Base-by-base conservation (phyloP, 306 rosid species). In the Herpetospermum pedunculosum region DNA sequence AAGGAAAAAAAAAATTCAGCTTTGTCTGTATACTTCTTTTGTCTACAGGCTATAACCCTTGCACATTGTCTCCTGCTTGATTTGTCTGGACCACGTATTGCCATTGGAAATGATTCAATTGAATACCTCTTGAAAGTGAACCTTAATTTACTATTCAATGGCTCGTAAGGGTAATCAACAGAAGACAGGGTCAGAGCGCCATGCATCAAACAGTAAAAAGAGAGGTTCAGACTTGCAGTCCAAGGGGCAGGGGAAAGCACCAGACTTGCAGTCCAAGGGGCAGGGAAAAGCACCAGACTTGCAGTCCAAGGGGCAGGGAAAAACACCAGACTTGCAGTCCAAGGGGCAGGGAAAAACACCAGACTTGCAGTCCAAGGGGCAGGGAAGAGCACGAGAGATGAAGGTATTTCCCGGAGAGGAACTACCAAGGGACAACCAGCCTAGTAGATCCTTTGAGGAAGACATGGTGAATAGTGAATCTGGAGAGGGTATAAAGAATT, bases 141-240 rank as follows among this genome's bases (percentile, higher is more conserved):
- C 73, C 77, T 59, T 58, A 75, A 47, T 37, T 77, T 37, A 25
- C 23, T 32, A 65, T 30, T 29, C 71, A 52, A 95, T 95, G 99
- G 97, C 96, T 80, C 88, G 99, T 81, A 95, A 95, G 85, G 90
- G 90, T 76, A 89, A 79, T 82, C 99, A 91, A 70, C 96, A 88
- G 77, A 95, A 90, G 85, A 88, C 89, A 79, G 93, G 93, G 68
- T 10, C 85, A 48, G 89, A 87, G 7, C 81, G 78, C 68, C 84
- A 87, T 68, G 76, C 85, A 37, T 83, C 84, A 52, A 89, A 84
- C 68, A 83, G 84, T 41, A 89, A 73, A 80, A 88, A 82, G 72
- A 82, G 78, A 48, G 78, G 72, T 53, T 62, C 79, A 30, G 91
- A 69, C 80, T 77, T 88, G 40, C 91, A 86, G 53, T 74, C 21